A percentile compares a stretch with the other conserved stretches of the same genome.
These are phyloP conservation scores for Pyrus hybrid DNA, from an alignment of 331 rosid species.

Conservation along the genomic window DNA sequence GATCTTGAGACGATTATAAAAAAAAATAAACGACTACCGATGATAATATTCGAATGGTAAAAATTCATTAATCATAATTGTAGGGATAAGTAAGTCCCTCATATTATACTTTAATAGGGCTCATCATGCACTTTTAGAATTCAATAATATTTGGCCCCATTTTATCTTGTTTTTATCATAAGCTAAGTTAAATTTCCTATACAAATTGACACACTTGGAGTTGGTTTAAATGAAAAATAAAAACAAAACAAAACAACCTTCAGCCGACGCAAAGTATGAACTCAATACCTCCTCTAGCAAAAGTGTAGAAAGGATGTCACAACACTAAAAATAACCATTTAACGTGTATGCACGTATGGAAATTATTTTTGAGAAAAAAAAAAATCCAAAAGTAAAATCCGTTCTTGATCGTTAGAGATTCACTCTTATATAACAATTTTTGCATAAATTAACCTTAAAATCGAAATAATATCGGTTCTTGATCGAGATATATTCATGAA, in stretches of 20 bases:
- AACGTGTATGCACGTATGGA: background rate
- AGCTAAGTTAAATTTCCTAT: background rate
- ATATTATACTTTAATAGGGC: no score
- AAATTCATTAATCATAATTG: no score
- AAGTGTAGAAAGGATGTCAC: background rate
- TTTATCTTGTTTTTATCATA: conserved; percentile 3
- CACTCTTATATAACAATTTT: no score
- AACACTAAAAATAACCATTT: background rate
- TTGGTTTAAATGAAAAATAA: background rate
- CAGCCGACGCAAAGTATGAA: background rate
- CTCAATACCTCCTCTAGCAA: background rate
- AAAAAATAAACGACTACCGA: no score
- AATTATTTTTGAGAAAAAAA: no score
- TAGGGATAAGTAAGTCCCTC: no score
- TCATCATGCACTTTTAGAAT: background rate
- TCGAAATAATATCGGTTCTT: background rate
- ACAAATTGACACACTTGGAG: background rate
- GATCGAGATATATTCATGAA: background rate
- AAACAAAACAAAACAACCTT: background rate
- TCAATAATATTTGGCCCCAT: conserved; percentile 5
- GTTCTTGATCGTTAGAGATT: no score
- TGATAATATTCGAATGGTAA: no score
- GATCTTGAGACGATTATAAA: no score
- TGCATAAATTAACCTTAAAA: no score
- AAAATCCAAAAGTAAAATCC: no score